Evolutionary conservation across 306 rosid species (phyloP), one percentile per base, ranked within the genome.

Genomic region (Hippophae gyantsensis): DNA sequence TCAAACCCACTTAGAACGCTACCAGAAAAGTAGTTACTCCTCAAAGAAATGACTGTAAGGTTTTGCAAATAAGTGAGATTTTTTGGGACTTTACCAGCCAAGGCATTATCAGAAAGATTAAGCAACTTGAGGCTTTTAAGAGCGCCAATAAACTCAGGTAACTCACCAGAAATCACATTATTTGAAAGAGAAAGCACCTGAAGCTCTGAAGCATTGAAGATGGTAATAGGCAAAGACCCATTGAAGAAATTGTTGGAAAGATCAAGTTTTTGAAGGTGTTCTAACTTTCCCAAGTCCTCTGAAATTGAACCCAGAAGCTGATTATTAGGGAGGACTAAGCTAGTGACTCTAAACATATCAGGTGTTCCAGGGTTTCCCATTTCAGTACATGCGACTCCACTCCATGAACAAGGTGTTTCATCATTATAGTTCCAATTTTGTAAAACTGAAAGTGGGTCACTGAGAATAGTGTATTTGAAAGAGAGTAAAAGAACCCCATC

Each of bases 231-330:
- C 25, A 92, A 48, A 48, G 95, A 79, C 2, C 99, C 96, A 25
- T 92, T 92, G 27, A 92, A 81, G 76, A 92, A 72, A 54, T 92
- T 92, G 73, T 74, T 61, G 48, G 99, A 92, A 59, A 92, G 92
- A 78, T 92, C 99, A 8, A 92, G 82, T 52, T 71, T 80, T 14
- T 62, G 76, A 66, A 92, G 96, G 77, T 85, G 53, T 64, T 80
- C 59, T 10, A 92, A 66, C 61, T 72, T 71, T 25, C 89, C 95
- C 18, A 92, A 58, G 52, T 85, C 86, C 10, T 78, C 73, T 6
- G 87, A 58, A 58, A 92, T 70, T 9, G 95, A 80, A 64, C 99
- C 99, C 53, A 92, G 79, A 72, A 92, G 95, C 49, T 80, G 86
- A 56, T 70, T 67, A 18, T 66, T 65, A 10, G 95, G 86, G 61